Evolutionary conservation across 2,329 filamentous ascomycete species (phyloP), one percentile per base, ranked within the genome.

Genomic region (Ophiocordyceps polyrhachis-furcata): DNA sequence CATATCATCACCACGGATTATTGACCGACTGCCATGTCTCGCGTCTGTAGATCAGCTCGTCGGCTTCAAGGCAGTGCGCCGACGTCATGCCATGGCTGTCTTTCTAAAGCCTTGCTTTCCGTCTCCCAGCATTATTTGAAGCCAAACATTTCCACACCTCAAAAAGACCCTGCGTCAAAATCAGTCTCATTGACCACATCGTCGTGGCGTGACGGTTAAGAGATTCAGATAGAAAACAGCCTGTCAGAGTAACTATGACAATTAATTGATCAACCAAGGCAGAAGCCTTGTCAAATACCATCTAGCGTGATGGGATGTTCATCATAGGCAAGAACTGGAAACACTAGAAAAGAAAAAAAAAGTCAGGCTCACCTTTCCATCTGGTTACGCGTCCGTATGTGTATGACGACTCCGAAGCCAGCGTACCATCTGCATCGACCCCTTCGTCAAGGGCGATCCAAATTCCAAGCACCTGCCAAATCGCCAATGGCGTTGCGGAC

Each of bases 401-500:
- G 14, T 4, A n/a, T 6, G n/a, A 20, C 41, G 41, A 28, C 14
- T 28, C 7, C 11, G n/a, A 29, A 1, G 25, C n/a, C 11, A 17
- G 19, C 4, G 23, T 17, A 11, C 21, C 15, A 4, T 4, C 6
- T 11, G 20, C 15, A 19, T 29, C 41, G 23, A 7, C 17, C 25
- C 3, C 42, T 17, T 25, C n/a, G 23, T 48, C 46, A 54, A 25
- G 51, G 52, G 3, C 52, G 45, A 15, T 48, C 49, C 44, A 55
- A 45, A 32, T 49, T 46, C 37, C 52, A 53, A 4, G 58, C 52
- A 7, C 61, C 59, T 13, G 46, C 58, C 6, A 71, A 57, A 47
- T 70, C 63, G 19, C 67, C 67, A 47, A 81, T 71, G 13, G 62
- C 63, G 1, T 69, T 69, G 23, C 73, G 65, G 1, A 74, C 62